These are phyloP conservation scores for Pneumocystis sp. DNA, from an alignment of 1,139 yeast species.

Conservation along the genomic window DNA sequence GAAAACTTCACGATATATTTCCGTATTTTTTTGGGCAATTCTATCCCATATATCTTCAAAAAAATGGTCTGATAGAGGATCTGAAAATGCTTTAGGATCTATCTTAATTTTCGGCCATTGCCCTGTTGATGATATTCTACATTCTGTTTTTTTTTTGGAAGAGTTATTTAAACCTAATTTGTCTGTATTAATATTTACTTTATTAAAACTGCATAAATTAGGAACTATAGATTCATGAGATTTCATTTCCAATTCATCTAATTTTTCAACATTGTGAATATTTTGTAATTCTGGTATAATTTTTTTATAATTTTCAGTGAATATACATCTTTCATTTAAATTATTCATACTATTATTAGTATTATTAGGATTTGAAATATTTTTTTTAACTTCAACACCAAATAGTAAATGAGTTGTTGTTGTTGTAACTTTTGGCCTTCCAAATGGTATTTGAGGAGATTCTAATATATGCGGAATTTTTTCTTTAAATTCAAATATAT, in stretches of 20 bases:
- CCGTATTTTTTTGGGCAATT: constrained; percentile 71
- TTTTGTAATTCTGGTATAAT: neutral
- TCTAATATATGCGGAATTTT: neutral
- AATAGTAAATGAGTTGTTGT: neutral
- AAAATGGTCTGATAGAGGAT: constrained; percentile 65
- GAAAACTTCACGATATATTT: constrained; percentile 68
- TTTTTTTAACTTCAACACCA: neutral
- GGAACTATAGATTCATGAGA: constrained; percentile 1
- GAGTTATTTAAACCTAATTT: constrained; percentile 32
- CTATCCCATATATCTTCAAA: constrained; percentile 82
- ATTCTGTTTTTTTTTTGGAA: constrained; percentile 23
- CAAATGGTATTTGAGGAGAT: neutral
- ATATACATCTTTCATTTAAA: neutral
- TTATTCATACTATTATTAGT: neutral
- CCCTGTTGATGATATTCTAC: constrained; percentile 51
- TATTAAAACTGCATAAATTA: constrained; percentile 12
- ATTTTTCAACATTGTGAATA: neutral
- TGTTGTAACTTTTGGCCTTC: neutral
- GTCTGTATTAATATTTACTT: constrained; percentile 13
- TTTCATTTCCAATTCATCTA: neutral
- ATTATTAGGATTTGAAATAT: neutral
- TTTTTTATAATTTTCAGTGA: neutral
- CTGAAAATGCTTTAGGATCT: constrained; percentile 79
- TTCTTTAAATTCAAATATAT: neutral
- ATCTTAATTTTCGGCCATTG: constrained; percentile 25